These are phyloP conservation scores for Fusarium algeriense DNA, from an alignment of 2,329 filamentous ascomycete species.

Conservation along the genomic window DNA sequence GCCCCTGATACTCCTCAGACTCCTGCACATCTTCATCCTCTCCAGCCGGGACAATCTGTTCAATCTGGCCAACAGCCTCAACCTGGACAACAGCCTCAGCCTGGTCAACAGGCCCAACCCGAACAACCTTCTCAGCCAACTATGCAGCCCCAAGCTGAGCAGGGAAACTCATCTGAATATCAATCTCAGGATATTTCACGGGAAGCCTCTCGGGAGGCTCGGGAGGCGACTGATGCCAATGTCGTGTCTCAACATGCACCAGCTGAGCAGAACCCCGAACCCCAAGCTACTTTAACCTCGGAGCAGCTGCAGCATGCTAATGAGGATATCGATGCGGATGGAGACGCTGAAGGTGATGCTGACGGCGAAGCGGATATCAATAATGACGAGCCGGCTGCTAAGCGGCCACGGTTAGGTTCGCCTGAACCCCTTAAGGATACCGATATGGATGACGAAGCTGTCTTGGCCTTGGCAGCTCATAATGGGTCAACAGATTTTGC, in stretches of 20 bases:
- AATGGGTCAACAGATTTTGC: conserved; percentile 56
- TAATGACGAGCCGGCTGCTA: conserved; percentile 55
- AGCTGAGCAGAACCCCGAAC: conserved; percentile 16
- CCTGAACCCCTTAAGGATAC: conserved; percentile 51
- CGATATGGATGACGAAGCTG: conserved; percentile 61
- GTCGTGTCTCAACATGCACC: conserved; percentile 11
- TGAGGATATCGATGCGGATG: conserved; percentile 47
- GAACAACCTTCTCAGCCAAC: neutral
- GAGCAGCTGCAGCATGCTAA: conserved; percentile 23
- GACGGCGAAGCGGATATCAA: conserved; percentile 47
- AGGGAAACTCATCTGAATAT: conserved; percentile 4
- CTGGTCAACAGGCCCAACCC: neutral
- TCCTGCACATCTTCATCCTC: conserved; percentile 40
- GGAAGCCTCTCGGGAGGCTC: conserved; percentile 17
- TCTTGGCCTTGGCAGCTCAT: conserved; percentile 62
- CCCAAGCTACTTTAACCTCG: conserved; percentile 4
- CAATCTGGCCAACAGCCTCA: conserved; percentile 13
- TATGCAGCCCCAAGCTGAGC: neutral
- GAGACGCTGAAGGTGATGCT: conserved; percentile 50
- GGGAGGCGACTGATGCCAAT: conserved; percentile 20
- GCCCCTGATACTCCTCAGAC: conserved; percentile 28
- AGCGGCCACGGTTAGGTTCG: conserved; percentile 55
- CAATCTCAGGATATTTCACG: conserved; percentile 16
- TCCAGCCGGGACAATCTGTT: conserved; percentile 28
- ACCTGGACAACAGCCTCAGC: conserved; percentile 12